Base-by-base conservation (phyloP, 2,329 filamentous ascomycete species). In the Diaporthe sp. region DNA sequence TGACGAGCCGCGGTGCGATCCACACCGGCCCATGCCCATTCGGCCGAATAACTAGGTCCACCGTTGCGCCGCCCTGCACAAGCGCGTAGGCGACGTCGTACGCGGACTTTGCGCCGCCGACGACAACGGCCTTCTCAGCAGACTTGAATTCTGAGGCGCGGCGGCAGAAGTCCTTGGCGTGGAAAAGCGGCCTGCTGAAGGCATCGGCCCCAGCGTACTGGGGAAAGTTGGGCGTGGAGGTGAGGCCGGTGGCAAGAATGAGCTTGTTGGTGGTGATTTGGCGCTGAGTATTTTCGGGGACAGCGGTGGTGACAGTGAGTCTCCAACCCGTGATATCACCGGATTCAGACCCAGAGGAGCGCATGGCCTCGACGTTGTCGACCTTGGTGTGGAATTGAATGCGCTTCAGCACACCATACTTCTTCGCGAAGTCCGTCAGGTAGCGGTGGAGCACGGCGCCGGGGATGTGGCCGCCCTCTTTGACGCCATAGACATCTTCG, bases 31-130 rank as follows among this genome's bases (percentile, higher is more conserved):
- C 90, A 53, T 88, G 86, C 1, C 90, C 89, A 12, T 78, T 80
- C 25, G 81, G 80, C 39, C 90, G 85, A 28, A 91, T 87, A 2
- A 92, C 82, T 80, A 90, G 84, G 63, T 90, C 86, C 0, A 90
- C 89, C 34, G 85, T 78, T 0, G 79, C 83, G 1, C 88, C 88
- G 2, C 84, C 82, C 3, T 85, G 83, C 2, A 87, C 90, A 58
- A 89, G 88, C 0, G 88, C 86, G 75, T 91, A 91, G 0, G 88
- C 89, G 9, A 88, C 86, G 79, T 92, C 91, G 80, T 86, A 91
- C 0, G 90, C 90, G 2, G 88, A 90, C 80, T 93, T 93, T 0
- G 85, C 86, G 3, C 86, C 89, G 3, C 91, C 91, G 1, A 92
- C 82, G 1, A 92, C 86, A 0, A 88, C 85, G 10, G 84, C 81